Base-by-base conservation (phyloP, 441 rosid genomes). In the Gossypium gossypioides region DNA sequence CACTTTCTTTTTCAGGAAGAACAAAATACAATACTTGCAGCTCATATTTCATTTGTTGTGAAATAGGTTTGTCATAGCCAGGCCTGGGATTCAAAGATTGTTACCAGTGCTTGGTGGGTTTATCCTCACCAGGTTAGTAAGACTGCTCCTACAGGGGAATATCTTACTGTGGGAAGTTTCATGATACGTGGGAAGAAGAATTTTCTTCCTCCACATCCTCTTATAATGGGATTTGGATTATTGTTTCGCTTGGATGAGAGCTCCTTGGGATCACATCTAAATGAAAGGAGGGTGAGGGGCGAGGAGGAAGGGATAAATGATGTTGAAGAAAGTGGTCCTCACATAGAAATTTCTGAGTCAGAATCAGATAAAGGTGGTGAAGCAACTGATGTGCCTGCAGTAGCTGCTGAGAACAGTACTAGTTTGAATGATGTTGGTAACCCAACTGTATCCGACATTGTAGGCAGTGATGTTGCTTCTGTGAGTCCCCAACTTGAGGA, bases 61-160 rank as follows among this genome's bases (percentile, higher is more conserved):
- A 56, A 83, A 74, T 79, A 92, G 99, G 99, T 95, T 76, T 95
- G 98, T 80, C 97, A 91, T 70, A 92, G 99, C 81, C 91, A 89
- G 78, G 99, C 98, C 55, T 95, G 99, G 99, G 92, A 95, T 82
- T 95, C 98, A 24, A 95, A 91, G 84, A 92, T 95, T 71, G 91
- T 95, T 68, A 92, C 99, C 65, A 92, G 99, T 72, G 99, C 97
- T 69, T 95, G 99, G 98, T 95, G 99, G 99, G 99, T 95, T 58
- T 86, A 89, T 79, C 98, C 97, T 79, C 89, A 86, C 81, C 99
- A 95, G 78, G 99, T 95, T 78, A 95, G 90, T 83, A 95, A 95
- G 88, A 92, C 97, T 77, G 99, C 99, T 75, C 99, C 98, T 40
- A 91, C 99, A 3, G 99, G 91, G 69, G 99, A 95, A 81, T 95